Base-by-base conservation (phyloP, 371 early-diverging fungal species). In the Rhizopus delemar region DNA sequence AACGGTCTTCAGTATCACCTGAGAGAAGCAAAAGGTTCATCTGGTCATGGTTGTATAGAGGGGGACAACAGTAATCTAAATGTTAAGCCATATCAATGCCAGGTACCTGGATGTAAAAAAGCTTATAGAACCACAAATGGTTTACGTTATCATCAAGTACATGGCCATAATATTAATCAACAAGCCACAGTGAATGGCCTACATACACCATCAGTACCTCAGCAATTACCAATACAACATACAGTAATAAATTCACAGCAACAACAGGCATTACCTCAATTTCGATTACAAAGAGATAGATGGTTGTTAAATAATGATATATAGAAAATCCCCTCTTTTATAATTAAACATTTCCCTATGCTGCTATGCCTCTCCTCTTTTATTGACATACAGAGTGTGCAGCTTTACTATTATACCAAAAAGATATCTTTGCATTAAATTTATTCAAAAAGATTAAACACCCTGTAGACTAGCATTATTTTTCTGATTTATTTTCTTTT, bases 1-100 rank as follows among this genome's bases (percentile, higher is more conserved):
- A 97, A 94, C 62, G 99, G 99, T 5, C 82, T 99, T 7, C 92
- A 93, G 66, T 96, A 96, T 73, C 97, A 96, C 65, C 77, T 96
- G 38, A 83, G 88, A 51, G 88, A 91, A 53, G 89, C 92, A 38
- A 87, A 87, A 55, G 85, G 84, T 4, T 77, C 86, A 3, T 80
- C 82, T 13, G 75, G 77, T 2, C 80, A 79, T 59, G 75, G 73
- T 3, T 43, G 58, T 8, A n/a, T 51, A 36, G 34, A 41, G 32
- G 51, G 49, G 29, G 46, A 60, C 29, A 52, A 34, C 22, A 61
- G 56, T 6, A 57, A 51, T 50, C 31, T 34, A 15, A 69, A 55
- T 50, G 68, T 34, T 46, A 75, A 68, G 49, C 64, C 70, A n/a
- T 74, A 60, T 54, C 67, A 71, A 53, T 79, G 80, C 55, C 68